Base-by-base conservation (phyloP, 371 early-diverging fungal genomes). In the Mortierella sp. region DNA sequence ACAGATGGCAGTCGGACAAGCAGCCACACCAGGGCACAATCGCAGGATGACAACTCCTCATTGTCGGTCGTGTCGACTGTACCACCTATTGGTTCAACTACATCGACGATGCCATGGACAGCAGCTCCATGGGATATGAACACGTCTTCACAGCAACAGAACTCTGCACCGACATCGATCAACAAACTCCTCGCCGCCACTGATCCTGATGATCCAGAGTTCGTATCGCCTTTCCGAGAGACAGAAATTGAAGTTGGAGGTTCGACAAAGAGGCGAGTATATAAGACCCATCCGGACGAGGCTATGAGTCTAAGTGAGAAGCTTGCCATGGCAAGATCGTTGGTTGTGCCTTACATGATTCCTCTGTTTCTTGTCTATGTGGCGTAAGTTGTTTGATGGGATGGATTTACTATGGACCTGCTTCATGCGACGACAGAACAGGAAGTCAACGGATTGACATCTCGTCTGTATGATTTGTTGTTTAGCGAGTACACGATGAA, bases 401-500 rank as follows among this genome's bases (percentile, higher is more conserved):
- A 55, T 5, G 24, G 48, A 44, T 22, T 53, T 5, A 14, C 3
- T 56, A 19, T 48, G 13, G 41, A 27, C n/a, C n/a, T n/a, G n/a
- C n/a, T n/a, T n/a, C n/a, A n/a, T n/a, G n/a, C n/a, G n/a, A n/a
- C n/a, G n/a, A n/a, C n/a, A n/a, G n/a, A n/a, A n/a, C n/a, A n/a
- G n/a, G n/a, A n/a, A n/a, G n/a, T n/a, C n/a, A n/a, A n/a, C n/a
- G n/a, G n/a, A n/a, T n/a, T n/a, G n/a, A n/a, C n/a, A n/a, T n/a
- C n/a, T n/a, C n/a, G n/a, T n/a, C n/a, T n/a, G n/a, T n/a, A n/a
- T n/a, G n/a, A n/a, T n/a, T n/a, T 39, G 7, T 13, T 57, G 17
- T 40, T 3, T 49, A 72, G 77, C 1, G 84, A 84, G 56, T 84
- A 84, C 53, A 80, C 81, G 5, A 84, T 84, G 80, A 84, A 84